Evolutionary conservation across 352 stramenopile genomes (phyloP).

Genomic region (Nothophytophthora sp.): DNA sequence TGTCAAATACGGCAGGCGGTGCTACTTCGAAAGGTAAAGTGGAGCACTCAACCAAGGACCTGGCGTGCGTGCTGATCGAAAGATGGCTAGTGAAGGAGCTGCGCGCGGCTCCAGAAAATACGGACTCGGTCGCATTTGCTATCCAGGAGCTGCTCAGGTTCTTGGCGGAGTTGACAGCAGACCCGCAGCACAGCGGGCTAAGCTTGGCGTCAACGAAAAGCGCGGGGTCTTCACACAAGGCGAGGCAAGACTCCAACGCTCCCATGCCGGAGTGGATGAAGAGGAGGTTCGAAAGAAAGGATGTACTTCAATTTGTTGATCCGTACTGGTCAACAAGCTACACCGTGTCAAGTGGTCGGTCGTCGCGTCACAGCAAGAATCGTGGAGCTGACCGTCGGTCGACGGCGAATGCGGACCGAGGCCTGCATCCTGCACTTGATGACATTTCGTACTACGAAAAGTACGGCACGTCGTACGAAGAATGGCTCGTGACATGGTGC

Average conservation of each 20-base stretch:
- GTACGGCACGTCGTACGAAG: constrained; percentile 74
- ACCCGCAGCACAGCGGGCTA: constrained; percentile 76
- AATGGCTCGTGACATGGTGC: constrained; percentile 84
- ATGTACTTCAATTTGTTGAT: constrained; percentile 87
- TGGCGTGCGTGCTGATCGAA: constrained; percentile 84
- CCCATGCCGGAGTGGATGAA: constrained; percentile 87
- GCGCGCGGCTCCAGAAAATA: constrained; percentile 82
- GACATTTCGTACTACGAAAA: constrained; percentile 77
- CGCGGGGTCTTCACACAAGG: constrained; percentile 17
- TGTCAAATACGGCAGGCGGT: constrained; percentile 50
- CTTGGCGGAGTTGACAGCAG: constrained; percentile 66
- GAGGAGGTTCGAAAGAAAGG: constrained; percentile 77
- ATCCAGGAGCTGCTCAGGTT: constrained; percentile 89
- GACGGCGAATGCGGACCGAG: constrained; percentile 22
- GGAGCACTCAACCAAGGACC: constrained; percentile 79
- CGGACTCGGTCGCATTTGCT: constrained; percentile 75
- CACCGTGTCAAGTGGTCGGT: constrained; percentile 28
- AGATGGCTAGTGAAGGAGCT: constrained; percentile 82
- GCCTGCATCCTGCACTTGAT: constrained; percentile 21
- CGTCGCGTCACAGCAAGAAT: constrained; percentile 11
- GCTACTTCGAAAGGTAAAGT: constrained; percentile 43
- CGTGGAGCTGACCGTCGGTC: constrained; percentile 11
- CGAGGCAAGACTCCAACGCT: constrained; percentile 8
- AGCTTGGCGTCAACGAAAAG: constrained; percentile 26
- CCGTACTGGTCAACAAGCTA: constrained; percentile 92